Evolutionary conservation across 2,329 filamentous ascomycete species (phyloP).

Genomic region (Karstenula rhodostoma): DNA sequence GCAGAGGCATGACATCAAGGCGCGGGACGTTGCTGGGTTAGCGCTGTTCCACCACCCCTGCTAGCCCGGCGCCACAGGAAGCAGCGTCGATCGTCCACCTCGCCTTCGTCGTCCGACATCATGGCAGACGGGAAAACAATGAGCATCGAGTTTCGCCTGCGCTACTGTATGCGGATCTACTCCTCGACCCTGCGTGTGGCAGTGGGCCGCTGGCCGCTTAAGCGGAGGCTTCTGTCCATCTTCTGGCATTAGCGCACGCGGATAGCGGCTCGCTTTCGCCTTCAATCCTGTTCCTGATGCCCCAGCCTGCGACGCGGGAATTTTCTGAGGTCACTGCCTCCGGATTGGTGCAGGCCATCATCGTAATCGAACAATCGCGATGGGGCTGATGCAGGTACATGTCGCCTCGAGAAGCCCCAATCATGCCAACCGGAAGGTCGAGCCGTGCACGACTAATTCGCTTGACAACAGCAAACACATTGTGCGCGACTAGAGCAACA

Average conservation of each 20-base stretch:
- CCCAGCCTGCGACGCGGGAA: background rate
- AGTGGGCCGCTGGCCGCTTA: background rate
- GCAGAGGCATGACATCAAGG: conserved; percentile 1
- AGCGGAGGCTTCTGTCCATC: conserved; percentile 1
- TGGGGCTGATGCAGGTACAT: background rate
- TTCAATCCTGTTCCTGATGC: conserved; percentile 17
- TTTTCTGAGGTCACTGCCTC: conserved; percentile 1
- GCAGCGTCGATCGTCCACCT: conserved; percentile 7
- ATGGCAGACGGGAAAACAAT: background rate
- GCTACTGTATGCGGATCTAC: background rate
- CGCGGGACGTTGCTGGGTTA: conserved; percentile 8
- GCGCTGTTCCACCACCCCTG: background rate
- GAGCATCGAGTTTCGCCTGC: background rate
- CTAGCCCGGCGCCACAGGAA: background rate
- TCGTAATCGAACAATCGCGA: background rate
- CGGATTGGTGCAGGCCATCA: background rate
- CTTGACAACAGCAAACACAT: background rate
- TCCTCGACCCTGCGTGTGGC: background rate
- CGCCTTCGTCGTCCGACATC: background rate
- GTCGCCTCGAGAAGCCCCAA: background rate
- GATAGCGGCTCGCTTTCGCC: conserved; percentile 12
- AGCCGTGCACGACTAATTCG: background rate
- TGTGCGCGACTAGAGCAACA: too few relatives aligned
- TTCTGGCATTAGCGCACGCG: background rate
- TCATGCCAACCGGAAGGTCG: conserved; percentile 19